These are phyloP conservation scores for Dipteronia dyeriana DNA, from an alignment of 345 rosid species.

Conservation along the genomic window DNA sequence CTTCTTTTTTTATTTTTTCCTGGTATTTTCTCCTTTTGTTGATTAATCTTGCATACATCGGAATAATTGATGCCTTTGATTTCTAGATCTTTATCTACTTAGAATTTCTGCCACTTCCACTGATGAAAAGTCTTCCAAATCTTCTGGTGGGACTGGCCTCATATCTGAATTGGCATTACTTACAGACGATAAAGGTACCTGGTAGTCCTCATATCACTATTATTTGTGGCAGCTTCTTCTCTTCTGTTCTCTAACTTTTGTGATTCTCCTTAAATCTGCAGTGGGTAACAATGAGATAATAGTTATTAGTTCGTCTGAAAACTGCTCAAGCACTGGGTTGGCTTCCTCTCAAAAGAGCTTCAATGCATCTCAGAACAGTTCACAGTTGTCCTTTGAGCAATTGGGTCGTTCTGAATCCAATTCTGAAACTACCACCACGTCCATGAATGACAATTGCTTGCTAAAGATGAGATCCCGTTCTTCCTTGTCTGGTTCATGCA, in stretches of 20 bases:
- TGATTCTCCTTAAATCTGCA: slow-evolving; percentile 38
- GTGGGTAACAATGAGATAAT: slow-evolving; percentile 46
- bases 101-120: slow-evolving; percentile 31
- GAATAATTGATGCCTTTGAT: slow-evolving; percentile 22
- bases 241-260: slow-evolving; percentile 15
- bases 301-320: slow-evolving; percentile 45
- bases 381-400: slow-evolving; percentile 37
- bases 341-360: slow-evolving; percentile 39
- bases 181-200: slow-evolving; percentile 54
- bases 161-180: slow-evolving; percentile 41
- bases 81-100: slow-evolving; percentile 53
- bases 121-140: slow-evolving; percentile 32
- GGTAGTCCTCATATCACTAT: slow-evolving; percentile 17
- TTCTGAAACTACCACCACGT: slow-evolving; percentile 49
- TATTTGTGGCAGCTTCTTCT: slow-evolving; percentile 12
- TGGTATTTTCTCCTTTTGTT: background rate
- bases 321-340: slow-evolving; percentile 37
- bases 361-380: slow-evolving; percentile 48
- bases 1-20: background rate
- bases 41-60: slow-evolving; percentile 14
- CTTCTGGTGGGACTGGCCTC: slow-evolving; percentile 36
- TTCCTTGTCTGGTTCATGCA: slow-evolving; percentile 50
- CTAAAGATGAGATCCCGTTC: slow-evolving; percentile 47
- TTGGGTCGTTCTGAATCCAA: slow-evolving; percentile 44
- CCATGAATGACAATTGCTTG: slow-evolving; percentile 41